A percentile compares a stretch with the other conserved stretches of the same genome.
These are phyloP conservation scores for Acorus gramineus DNA, from an alignment of 106 monocot genomes.

Conservation along the genomic window DNA sequence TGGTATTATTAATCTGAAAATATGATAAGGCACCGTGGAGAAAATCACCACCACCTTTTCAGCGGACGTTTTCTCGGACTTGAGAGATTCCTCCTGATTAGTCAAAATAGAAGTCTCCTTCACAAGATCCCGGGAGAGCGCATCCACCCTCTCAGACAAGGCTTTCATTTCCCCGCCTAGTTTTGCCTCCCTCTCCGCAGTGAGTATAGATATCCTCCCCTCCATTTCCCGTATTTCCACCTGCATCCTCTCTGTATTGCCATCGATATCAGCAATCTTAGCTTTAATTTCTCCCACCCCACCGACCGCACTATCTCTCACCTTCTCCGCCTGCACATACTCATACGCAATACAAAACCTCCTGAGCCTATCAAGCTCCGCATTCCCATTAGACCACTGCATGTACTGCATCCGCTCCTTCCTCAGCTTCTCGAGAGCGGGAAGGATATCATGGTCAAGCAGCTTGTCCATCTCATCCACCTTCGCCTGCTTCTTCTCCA, in stretches of 20 bases:
- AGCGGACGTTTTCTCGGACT: conserved; percentile 40
- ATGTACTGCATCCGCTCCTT: conserved; percentile 87
- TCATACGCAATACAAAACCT: conserved; percentile 89
- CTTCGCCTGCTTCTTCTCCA: conserved; percentile 93
- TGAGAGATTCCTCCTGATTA: conserved; percentile 62
- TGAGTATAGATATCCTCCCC: conserved; percentile 39
- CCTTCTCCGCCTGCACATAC: conserved; percentile 75
- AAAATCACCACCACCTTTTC: conserved; percentile 44
- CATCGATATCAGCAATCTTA: conserved; percentile 62
- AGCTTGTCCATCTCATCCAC: conserved; percentile 96
- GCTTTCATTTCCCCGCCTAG: conserved; percentile 61
- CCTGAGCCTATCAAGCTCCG: conserved; percentile 70
- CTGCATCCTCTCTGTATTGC: conserved; percentile 20
- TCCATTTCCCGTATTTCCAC: conserved; percentile 58
- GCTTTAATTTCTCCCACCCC: conserved; percentile 39
- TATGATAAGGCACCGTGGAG: too few species aligned
- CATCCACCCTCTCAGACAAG: conserved; percentile 59
- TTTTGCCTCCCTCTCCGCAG: conserved; percentile 73
- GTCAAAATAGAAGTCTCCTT: conserved; percentile 78
- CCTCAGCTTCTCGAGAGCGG: conserved; percentile 87
- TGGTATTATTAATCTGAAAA: too few species aligned
- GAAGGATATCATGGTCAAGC: conserved; percentile 90
- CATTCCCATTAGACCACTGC: conserved; percentile 91
- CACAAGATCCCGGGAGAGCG: conserved; percentile 55
- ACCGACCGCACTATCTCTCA: conserved; percentile 37